Percentiles rank a stretch among this genome's conserved stretches.
Evolutionary conservation across 2,329 filamentous ascomycete species (phyloP).

Genomic region (Seiridium unicorne): DNA sequence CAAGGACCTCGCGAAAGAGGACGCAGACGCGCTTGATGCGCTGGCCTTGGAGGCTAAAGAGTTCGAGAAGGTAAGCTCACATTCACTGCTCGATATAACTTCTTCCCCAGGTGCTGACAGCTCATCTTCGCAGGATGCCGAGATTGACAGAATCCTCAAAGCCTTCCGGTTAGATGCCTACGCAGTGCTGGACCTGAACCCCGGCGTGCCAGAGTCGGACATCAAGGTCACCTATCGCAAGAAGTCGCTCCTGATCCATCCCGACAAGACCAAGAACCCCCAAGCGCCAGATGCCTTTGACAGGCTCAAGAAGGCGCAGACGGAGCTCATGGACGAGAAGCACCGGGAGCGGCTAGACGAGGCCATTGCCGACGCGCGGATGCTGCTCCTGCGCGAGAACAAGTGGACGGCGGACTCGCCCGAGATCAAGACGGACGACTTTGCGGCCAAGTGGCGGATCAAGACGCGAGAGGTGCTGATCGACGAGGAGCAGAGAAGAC

Average conservation of each 20-base stretch:
- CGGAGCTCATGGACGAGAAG: conserved; percentile 90
- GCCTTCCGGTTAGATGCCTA: conserved; percentile 82
- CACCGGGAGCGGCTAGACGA: conserved; percentile 84
- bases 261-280: conserved; percentile 93
- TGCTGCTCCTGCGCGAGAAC: conserved; percentile 89
- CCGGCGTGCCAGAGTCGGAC: conserved; percentile 91
- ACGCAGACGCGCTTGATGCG: conserved; percentile 74
- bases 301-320: conserved; percentile 91
- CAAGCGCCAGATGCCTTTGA: conserved; percentile 94
- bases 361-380: conserved; percentile 91
- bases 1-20: conserved; percentile 36
- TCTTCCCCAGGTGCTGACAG: no score
- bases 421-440: conserved; percentile 81
- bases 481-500: conserved; percentile 83
- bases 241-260: conserved; percentile 98
- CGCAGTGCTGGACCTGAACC: conserved; percentile 91
- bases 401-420: conserved; percentile 89
- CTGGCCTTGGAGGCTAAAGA: conserved; percentile 86
- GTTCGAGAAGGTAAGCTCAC: conserved; percentile 71
- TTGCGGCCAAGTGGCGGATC: conserved; percentile 82
- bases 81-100: no score
- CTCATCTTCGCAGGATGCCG: conserved; percentile 67
- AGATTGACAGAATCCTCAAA: conserved; percentile 91
- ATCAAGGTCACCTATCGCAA: conserved; percentile 94
- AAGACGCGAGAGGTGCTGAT: conserved; percentile 89